Evolutionary conservation across 2,329 filamentous ascomycete species (phyloP), one percentile per base, ranked within the genome.

Genomic region (Tolypocladium sp.): DNA sequence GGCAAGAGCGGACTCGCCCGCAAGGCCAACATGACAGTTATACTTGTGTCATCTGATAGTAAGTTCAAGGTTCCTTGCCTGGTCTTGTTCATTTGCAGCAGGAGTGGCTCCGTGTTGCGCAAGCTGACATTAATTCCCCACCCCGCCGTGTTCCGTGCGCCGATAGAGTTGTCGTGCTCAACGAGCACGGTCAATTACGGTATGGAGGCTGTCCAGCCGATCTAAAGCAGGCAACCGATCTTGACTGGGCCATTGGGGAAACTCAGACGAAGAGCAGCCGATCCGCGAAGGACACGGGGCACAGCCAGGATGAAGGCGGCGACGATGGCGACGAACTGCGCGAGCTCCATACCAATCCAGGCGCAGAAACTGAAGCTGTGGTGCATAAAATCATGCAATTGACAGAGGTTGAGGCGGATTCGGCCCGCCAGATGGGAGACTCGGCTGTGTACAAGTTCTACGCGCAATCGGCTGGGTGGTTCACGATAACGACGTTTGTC

Each of bases 401-500:
- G n/a, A 38, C 40, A 33, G 41, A 59, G 33, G 25, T n/a, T 35
- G 44, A 56, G 27, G 57, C 55, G 4, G 53, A 59, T 33, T 49
- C 57, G 4, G 35, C 57, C 7, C 33, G 44, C 8, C 20, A 63
- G 46, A 58, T 37, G 59, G 66, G 61, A 0, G 68, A 63, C 6
- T 35, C 54, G 10, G 57, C 57, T 9, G 53, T 68, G n/a, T 63
- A 65, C 38, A 46, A 38, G 10, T 70, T 70, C 58, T 70, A 70
- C n/a, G 61, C 66, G 10, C 63, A 60, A 2, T 65, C 62, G 17
- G 67, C 63, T 4, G 69, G 64, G 15, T 71, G 64, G 69, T 58
- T 66, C 33, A 65, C 65, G 20, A 60, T 63, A 1, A 42, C 59
- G 3, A 49, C 61, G 2, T 67, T 69, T 10, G 35, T 64, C 20